phyloP scores from a whole-genome alignment of 176 grass and related monocot species.

The Avena insularis region DNA sequence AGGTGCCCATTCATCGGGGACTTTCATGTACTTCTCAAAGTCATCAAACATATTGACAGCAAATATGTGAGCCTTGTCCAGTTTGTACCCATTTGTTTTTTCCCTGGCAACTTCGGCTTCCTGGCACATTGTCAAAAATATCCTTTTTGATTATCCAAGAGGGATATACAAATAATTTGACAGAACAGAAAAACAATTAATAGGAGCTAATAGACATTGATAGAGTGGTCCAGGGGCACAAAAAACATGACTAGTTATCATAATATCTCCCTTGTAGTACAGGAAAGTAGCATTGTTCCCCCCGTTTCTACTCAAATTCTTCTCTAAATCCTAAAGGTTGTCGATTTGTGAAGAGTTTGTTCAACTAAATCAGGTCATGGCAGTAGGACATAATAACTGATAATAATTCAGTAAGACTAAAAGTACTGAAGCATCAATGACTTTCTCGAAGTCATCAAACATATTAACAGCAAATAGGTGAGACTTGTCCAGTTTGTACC shows the following conservation, averaged over 20 bases:
- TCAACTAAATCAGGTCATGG: not conserved
- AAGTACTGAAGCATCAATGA: not conserved
- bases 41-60: constrained; percentile 92
- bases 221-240: not conserved
- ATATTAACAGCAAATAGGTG: constrained; percentile 90
- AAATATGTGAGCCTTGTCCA: constrained; percentile 94
- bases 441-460: constrained; percentile 90
- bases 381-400: not conserved
- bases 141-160: not conserved
- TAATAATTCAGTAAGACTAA: not conserved
- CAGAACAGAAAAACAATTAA: not conserved
- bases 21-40: constrained; percentile 94
- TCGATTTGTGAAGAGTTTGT: not conserved
- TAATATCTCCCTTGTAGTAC: not conserved
- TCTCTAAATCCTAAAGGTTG: not conserved
- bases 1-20: constrained; percentile 85
- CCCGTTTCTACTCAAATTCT: not conserved
- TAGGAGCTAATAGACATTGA: not conserved
- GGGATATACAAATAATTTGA: not conserved
- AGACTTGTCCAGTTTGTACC: constrained; percentile 89
- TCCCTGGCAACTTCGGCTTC: constrained; percentile 93
- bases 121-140: constrained; percentile 44
- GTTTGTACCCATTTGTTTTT: constrained; percentile 92
- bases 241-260: not conserved
- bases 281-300: not conserved